Percentiles rank a stretch among this genome's conserved stretches.
Conservation (phyloP, 78 protist genomes). For the Capsaspora owczarzaki region DNA sequence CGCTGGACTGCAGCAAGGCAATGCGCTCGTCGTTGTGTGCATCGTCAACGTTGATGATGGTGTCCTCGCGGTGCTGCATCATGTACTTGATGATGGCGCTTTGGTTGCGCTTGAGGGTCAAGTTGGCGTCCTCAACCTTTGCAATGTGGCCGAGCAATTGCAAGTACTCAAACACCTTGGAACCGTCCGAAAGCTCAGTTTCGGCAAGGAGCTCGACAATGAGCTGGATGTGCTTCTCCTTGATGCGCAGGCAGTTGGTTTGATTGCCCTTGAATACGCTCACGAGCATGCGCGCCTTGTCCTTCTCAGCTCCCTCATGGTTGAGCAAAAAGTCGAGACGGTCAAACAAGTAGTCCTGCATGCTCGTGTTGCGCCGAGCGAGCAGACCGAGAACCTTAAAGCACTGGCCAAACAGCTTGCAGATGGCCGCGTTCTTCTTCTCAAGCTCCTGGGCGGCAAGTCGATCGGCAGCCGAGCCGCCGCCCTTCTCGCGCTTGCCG, state of each 20-base stretch:
- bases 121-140: background rate
- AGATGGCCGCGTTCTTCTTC: background rate
- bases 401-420: background rate
- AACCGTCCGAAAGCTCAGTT: background rate
- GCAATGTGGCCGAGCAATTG: background rate
- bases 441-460: too few species aligned
- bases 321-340: background rate
- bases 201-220: background rate
- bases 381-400: background rate
- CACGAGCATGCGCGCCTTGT: background rate
- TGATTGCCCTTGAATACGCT: background rate
- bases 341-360: background rate
- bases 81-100: background rate
- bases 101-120: slow-evolving; percentile 13
- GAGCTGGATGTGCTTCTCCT: background rate
- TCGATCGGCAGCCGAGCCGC: too few species aligned
- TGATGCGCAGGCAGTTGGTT: background rate
- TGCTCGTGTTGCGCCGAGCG: background rate
- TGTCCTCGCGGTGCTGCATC: background rate
- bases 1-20: background rate
- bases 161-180: too few species aligned
- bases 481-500: background rate
- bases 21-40: slow-evolving; percentile 4
- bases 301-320: background rate
- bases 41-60: background rate